Evolutionary conservation across 2,329 filamentous ascomycete genomes (phyloP).

Genomic region (Karstenula rhodostoma): DNA sequence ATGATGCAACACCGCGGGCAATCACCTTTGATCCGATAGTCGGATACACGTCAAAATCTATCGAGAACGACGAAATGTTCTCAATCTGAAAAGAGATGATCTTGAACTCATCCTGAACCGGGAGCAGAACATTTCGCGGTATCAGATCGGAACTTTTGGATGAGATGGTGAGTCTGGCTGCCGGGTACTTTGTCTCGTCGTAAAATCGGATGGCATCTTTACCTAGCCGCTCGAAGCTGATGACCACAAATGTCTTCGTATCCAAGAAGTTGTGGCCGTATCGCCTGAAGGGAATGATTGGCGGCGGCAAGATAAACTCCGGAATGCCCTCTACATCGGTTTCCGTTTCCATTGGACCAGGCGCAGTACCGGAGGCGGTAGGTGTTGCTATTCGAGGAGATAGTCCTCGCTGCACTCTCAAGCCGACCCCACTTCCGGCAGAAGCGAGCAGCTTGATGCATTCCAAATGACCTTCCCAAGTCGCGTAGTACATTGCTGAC

Average conservation of each 20-base stretch:
- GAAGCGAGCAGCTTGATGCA: conserved; percentile 89
- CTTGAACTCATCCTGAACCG: conserved; percentile 94
- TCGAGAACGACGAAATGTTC: conserved; percentile 87
- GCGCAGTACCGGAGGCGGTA: conserved; percentile 45
- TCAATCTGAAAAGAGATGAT: conserved; percentile 96
- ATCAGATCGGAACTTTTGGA: conserved; percentile 96
- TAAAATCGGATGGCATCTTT: conserved; percentile 90
- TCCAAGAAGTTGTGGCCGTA: conserved; percentile 99
- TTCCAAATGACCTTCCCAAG: conserved; percentile 94
- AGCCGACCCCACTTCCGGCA: conserved; percentile 46
- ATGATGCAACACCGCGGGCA: conserved; percentile 90
- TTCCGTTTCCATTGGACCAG: conserved; percentile 62
- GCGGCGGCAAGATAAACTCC: conserved; percentile 87
- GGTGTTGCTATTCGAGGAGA: conserved; percentile 53
- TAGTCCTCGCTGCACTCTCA: conserved; percentile 44
- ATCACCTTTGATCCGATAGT: conserved; percentile 98
- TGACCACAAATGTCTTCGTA: conserved; percentile 94
- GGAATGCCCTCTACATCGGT: conserved; percentile 89
- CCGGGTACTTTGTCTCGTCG: conserved; percentile 95
- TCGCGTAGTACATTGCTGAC: conserved; percentile 96
- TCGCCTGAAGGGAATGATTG: conserved; percentile 91
- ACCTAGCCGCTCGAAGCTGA: conserved; percentile 81
- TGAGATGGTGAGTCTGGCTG: conserved; percentile 92
- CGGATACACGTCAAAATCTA: conserved; percentile 97
- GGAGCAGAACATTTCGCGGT: conserved; percentile 92